Conservation (phyloP, 306 rosid genomes). For the Lathyrus oleraceus region DNA sequence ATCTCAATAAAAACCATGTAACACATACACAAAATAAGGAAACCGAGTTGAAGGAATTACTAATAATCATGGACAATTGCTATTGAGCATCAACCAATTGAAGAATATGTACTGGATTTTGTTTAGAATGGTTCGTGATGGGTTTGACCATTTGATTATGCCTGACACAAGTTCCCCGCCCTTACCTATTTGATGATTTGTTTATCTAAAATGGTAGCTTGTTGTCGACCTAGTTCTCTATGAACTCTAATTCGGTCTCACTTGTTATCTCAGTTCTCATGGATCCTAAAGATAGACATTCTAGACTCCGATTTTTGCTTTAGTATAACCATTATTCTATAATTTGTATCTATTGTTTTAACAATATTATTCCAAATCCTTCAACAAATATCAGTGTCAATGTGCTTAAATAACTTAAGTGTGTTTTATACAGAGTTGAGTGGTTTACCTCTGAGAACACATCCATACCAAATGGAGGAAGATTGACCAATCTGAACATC, state of each 20-base stretch:
- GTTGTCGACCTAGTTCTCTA: too few species aligned
- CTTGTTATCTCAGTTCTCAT: too few species aligned
- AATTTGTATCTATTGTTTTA: not conserved
- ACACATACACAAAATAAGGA: constrained; percentile 11
- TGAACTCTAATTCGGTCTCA: too few species aligned
- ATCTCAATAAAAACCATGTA: constrained; percentile 7
- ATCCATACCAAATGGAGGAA: constrained; percentile 95
- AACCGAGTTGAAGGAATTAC: not conserved
- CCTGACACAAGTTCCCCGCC: not conserved
- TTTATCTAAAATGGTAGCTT: too few species aligned
- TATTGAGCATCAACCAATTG: not conserved
- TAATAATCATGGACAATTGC: not conserved
- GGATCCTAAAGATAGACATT: too few species aligned
- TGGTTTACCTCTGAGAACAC: constrained; percentile 83
- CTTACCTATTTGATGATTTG: not conserved
- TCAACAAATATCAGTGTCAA: not conserved
- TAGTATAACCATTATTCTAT: too few species aligned
- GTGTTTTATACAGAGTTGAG: not conserved
- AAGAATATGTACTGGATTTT: not conserved
- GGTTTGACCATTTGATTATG: not conserved
- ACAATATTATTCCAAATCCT: not conserved
- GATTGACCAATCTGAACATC: constrained; percentile 73
- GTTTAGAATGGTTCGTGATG: not conserved
- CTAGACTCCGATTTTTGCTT: too few species aligned
- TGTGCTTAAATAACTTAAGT: not conserved